Base-by-base conservation (phyloP, 805 yeast genomes). In the Saturnispora quitensis region DNA sequence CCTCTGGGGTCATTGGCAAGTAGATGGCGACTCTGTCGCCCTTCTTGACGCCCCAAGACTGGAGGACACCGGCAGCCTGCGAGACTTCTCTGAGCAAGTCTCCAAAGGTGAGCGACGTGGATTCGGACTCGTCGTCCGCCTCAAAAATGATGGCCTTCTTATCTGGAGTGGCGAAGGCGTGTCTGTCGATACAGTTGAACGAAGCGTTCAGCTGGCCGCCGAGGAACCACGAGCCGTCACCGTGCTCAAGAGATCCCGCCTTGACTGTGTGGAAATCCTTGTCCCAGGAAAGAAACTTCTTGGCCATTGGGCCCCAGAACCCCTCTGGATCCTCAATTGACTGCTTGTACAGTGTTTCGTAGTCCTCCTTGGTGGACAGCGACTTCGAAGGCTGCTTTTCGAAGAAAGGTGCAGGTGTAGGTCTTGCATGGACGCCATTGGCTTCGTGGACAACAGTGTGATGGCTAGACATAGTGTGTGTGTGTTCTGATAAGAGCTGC, bases 11-110 rank as follows among this genome's bases (percentile, higher is more conserved):
- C 99, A 93, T 91, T 64, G 99, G 99, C 67, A 91, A 73, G 71
- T 91, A 91, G 53, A 91, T 86, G 47, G 97, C 98, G 53, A 91
- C 98, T 27, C 95, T 86, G 66, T 91, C 99, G 65, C 99, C 99
- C 70, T 88, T 87, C 60, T 76, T 73, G 60, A 91, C 91, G 52
- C 99, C 99, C 79, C 89, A 82, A 53, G 82, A 76, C 57, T 77
- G 73, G 66, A 93, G 77, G 43, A 88, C 84, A 60, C 86, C 90
- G 12, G 98, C 96, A 60, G 89, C 82, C 64, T 85, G 82, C 58
- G 86, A 83, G 44, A 91, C 97, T 59, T 88, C 83, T 63, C 82
- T 79, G 63, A 91, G 77, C 60, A 91, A 78, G 72, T 91, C 93
- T 54, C 88, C 89, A 68, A 84, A 91, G 38, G 97, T 86, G 64